Conservation (phyloP, 441 rosid genomes). For the Populus hybrid region DNA sequence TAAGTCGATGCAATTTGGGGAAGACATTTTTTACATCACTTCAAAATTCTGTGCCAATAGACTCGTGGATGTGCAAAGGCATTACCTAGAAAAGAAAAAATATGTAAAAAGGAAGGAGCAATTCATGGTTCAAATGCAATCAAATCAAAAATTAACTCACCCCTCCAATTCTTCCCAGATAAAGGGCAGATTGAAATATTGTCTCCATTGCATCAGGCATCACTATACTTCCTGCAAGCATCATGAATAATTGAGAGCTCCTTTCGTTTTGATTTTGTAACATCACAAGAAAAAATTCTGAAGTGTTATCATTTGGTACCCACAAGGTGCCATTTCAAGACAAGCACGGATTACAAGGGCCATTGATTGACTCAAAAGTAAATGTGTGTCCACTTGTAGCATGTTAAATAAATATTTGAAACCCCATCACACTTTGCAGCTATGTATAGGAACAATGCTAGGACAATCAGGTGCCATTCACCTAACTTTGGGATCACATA, state of each 20-base stretch:
- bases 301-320: background rate
- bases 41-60: background rate
- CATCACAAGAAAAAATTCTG: background rate
- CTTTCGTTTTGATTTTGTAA: no score
- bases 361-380: background rate
- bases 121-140: background rate
- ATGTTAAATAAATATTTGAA: background rate
- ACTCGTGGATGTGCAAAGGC: background rate
- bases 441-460: background rate
- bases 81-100: background rate
- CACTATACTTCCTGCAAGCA: conserved; percentile 55
- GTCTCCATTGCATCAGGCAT: conserved; percentile 99
- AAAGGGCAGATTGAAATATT: conserved; percentile 85
- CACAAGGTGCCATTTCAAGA: background rate
- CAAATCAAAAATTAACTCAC: conserved; percentile 39
- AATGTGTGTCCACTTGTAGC: background rate
- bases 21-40: background rate
- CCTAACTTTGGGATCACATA: no score
- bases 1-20: background rate
- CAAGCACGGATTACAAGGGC: background rate
- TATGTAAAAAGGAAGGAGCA: background rate
- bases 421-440: background rate
- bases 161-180: conserved; percentile 70
- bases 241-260: background rate
- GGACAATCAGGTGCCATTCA: no score